A percentile compares a stretch with the other conserved stretches of the same genome.
These are phyloP conservation scores for Diplogelasinospora grovesii DNA, from an alignment of 495 filamentous ascomycete genomes.

Conservation along the genomic window DNA sequence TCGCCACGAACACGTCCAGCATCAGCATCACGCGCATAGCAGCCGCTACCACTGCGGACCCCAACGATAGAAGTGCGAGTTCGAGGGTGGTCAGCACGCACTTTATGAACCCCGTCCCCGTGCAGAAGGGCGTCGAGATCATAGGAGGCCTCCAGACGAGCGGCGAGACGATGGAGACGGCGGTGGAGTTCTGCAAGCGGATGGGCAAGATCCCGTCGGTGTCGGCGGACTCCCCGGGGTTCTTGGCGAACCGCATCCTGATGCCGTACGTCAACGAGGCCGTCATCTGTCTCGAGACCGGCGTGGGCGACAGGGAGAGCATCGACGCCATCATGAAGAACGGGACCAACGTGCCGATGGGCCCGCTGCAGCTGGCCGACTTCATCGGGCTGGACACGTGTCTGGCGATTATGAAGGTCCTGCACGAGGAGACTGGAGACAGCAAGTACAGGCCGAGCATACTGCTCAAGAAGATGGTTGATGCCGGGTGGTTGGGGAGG, in stretches of 20 bases:
- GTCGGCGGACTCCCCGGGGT: slow-evolving; percentile 85
- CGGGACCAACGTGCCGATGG: slow-evolving; percentile 98
- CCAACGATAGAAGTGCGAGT: slow-evolving; percentile 70
- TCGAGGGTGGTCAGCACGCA: slow-evolving; percentile 92
- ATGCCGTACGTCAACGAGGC: slow-evolving; percentile 99
- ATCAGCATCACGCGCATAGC: slow-evolving; percentile 97
- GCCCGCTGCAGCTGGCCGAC: slow-evolving; percentile 85
- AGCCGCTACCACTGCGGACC: slow-evolving; percentile 67
- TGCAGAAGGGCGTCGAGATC: slow-evolving; percentile 97
- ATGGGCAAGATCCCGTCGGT: slow-evolving; percentile 92
- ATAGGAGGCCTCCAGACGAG: slow-evolving; percentile 92
- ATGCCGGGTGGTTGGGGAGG: slow-evolving; percentile 96
- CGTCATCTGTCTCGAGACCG: slow-evolving; percentile 91
- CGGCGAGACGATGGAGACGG: slow-evolving; percentile 67
- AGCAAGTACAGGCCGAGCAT: slow-evolving; percentile 89
- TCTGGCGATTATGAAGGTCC: slow-evolving; percentile 91
- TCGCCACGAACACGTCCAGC: slow-evolving; percentile 95
- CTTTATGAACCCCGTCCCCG: slow-evolving; percentile 98
- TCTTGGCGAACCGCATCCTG: slow-evolving; percentile 91
- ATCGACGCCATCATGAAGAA: slow-evolving; percentile 99
- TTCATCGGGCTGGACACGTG: slow-evolving; percentile 98
- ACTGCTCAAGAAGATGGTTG: slow-evolving; percentile 87
- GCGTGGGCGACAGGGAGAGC: slow-evolving; percentile 76
- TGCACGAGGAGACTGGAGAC: slow-evolving; percentile 87
- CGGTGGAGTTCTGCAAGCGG: slow-evolving; percentile 76